Percentiles rank a stretch among this genome's conserved stretches.
phyloP scores from a whole-genome alignment of 352 stramenopile species.

The Aphanomyces invadans region DNA sequence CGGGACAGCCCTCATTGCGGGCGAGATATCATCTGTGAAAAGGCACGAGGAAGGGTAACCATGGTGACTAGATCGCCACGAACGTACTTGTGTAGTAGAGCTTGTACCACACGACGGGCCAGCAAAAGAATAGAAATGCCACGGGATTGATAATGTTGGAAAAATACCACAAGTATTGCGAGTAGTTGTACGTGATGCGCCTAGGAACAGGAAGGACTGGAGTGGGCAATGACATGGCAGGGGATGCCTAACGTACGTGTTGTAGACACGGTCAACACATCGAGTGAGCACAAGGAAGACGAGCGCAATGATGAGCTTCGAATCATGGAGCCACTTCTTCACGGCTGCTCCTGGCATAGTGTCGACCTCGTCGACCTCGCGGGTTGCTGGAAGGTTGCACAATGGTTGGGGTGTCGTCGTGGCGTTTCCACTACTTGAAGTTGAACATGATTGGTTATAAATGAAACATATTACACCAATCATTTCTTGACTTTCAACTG shows the following conservation, averaged over 20 bases:
- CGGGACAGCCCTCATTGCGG: slow-evolving; percentile 25
- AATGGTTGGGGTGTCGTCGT: neutral
- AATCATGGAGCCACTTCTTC: slow-evolving; percentile 73
- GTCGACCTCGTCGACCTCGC: slow-evolving; percentile 38
- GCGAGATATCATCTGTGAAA: slow-evolving; percentile 24
- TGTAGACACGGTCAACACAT: slow-evolving; percentile 76
- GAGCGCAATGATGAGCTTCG: slow-evolving; percentile 72
- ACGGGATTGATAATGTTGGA: slow-evolving; percentile 27
- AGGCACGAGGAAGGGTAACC: too few relatives aligned
- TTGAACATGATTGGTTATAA: neutral
- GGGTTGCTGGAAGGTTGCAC: neutral
- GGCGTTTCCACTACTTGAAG: neutral
- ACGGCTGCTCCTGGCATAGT: slow-evolving; percentile 19
- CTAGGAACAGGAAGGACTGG: neutral
- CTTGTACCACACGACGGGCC: slow-evolving; percentile 44
- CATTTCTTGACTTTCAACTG: neutral
- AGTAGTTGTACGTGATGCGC: slow-evolving; percentile 25
- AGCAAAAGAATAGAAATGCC: slow-evolving; percentile 25
- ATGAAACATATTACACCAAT: neutral
- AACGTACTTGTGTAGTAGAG: slow-evolving; percentile 60
- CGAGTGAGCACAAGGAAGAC: slow-evolving; percentile 66
- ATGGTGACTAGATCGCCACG: too few relatives aligned
- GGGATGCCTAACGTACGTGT: slow-evolving; percentile 52
- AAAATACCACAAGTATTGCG: slow-evolving; percentile 28
- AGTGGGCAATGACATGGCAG: neutral